Evolutionary conservation across 2,329 filamentous ascomycete genomes (phyloP).

Genomic region (Calcarisporium arbuscula): DNA sequence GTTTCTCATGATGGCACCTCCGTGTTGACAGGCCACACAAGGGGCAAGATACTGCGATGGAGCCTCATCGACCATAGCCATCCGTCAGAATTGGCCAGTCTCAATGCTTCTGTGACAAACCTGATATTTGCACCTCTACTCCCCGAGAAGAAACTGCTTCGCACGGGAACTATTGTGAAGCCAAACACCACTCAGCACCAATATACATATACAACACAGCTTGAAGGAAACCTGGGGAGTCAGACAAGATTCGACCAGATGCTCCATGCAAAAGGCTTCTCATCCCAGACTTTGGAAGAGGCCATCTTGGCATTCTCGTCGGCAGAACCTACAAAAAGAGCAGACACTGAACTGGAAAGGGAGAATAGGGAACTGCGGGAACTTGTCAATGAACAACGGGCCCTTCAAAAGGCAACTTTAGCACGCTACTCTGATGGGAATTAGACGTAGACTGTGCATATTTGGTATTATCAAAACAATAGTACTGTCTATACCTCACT

Average conservation of each 20-base stretch:
- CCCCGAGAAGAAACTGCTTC: conserved; percentile 33
- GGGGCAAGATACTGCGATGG: conserved; percentile 76
- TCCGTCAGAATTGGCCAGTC: conserved; percentile 58
- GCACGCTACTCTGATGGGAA: conserved; percentile 1
- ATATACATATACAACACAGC: conserved; percentile 61
- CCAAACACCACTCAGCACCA: conserved; percentile 63
- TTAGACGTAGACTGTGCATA: no score
- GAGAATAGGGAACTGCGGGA: conserved; percentile 33
- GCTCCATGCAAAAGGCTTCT: conserved; percentile 41
- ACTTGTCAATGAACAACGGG: conserved; percentile 31
- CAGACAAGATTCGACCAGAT: conserved; percentile 39
- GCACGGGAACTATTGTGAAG: conserved; percentile 64
- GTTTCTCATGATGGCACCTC: conserved; percentile 78
- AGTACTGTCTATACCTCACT: no score
- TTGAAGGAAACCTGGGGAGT: conserved; percentile 38
- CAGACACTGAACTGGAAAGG: conserved; percentile 16
- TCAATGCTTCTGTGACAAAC: conserved; percentile 80
- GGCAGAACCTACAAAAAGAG: conserved; percentile 16
- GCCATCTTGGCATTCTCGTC: conserved; percentile 40
- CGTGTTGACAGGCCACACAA: conserved; percentile 73
- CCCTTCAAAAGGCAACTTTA: conserved; percentile 25
- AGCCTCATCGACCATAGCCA: conserved; percentile 67
- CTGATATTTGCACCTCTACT: conserved; percentile 64
- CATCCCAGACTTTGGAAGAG: conserved; percentile 38
- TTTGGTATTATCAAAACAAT: no score